Percentiles rank a stretch among this genome's conserved stretches.
Conservation (phyloP, 306 rosid species). For the Dalbergia cultrata region DNA sequence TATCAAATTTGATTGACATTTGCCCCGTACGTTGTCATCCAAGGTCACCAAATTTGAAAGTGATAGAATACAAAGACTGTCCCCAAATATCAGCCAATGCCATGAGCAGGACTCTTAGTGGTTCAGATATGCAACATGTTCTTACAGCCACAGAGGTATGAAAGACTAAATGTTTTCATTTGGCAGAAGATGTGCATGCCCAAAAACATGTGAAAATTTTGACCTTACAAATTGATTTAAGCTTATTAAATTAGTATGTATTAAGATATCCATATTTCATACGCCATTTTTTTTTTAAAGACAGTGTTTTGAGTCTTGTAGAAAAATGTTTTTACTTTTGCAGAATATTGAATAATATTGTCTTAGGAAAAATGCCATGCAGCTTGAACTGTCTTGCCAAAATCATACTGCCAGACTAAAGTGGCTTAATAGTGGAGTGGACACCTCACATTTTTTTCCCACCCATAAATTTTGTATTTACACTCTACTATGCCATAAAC, state of each 20-base stretch:
- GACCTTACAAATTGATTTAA: background rate
- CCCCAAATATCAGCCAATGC: constrained; percentile 7
- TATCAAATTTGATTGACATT: constrained; percentile 6
- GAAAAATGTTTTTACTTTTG: background rate
- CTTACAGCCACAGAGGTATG: constrained; percentile 6
- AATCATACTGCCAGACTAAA: too few species aligned
- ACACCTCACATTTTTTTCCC: too few species aligned
- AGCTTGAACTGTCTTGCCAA: too few species aligned
- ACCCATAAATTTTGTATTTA: too few species aligned
- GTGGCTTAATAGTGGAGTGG: too few species aligned
- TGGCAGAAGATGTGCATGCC: background rate
- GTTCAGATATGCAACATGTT: constrained; percentile 14
- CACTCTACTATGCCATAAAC: too few species aligned
- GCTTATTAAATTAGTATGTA: background rate
- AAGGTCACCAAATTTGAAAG: constrained; percentile 16
- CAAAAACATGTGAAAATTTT: background rate
- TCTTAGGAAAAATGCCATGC: too few species aligned
- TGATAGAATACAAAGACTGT: background rate
- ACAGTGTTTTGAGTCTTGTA: background rate
- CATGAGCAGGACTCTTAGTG: background rate
- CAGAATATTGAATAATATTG: background rate
- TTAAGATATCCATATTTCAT: background rate
- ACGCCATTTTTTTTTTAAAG: background rate
- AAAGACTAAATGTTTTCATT: background rate
- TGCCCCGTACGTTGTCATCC: constrained; percentile 9